A percentile compares a stretch with the other conserved stretches of the same genome.
phyloP scores from a whole-genome alignment of 169 alveolate genomes.

The Plasmodium inui region DNA sequence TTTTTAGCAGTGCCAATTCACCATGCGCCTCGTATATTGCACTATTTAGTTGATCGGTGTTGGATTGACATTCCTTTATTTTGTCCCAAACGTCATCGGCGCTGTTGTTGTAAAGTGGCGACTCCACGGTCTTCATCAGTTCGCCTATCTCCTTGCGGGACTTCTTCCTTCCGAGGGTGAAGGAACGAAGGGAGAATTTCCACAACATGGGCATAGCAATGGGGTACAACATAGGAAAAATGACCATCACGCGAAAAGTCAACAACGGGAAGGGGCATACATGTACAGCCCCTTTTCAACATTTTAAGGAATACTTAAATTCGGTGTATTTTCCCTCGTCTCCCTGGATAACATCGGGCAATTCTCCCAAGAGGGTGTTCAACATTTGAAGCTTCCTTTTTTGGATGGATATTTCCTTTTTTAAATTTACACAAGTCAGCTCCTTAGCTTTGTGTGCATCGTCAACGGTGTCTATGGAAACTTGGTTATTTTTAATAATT shows the following conservation, averaged over 20 bases:
- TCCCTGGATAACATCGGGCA: conserved; percentile 31
- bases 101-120: background rate
- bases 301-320: conserved; percentile 29
- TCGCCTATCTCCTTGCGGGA: conserved; percentile 29
- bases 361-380: conserved; percentile 23
- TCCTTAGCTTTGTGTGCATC: conserved; percentile 47
- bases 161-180: conserved; percentile 9
- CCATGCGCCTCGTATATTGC: conserved; percentile 16
- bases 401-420: conserved; percentile 48
- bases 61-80: conserved; percentile 29
- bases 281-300: background rate
- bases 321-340: conserved; percentile 43
- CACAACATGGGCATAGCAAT: background rate
- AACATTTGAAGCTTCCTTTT: conserved; percentile 24
- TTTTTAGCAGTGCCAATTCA: conserved; percentile 9
- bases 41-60: conserved; percentile 21
- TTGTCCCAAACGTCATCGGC: conserved; percentile 40
- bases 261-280: background rate
- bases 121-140: conserved; percentile 24
- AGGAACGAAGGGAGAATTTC: background rate
- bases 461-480: conserved; percentile 38
- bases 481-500: conserved; percentile 47
- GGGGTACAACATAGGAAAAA: background rate
- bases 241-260: background rate
- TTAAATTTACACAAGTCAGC: conserved; percentile 33